Conservation (phyloP, 257 asterid genomes). For the Anisodus acutangulus region DNA sequence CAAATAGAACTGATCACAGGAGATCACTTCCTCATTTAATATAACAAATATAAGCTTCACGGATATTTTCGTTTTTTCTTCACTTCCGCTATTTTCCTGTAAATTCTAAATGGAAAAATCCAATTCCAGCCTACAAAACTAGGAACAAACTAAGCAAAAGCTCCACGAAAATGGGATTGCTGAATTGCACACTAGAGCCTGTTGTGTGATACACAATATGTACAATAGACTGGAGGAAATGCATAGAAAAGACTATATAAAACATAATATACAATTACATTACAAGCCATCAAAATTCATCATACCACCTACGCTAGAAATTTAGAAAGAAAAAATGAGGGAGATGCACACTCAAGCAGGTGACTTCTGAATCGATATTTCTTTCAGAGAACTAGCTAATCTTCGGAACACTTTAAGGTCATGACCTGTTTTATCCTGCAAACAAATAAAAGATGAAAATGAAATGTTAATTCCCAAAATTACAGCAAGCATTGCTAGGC, state of each 20-base stretch:
- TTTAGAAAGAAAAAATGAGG: background rate
- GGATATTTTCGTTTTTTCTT: no score
- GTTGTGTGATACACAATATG: background rate
- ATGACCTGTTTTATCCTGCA: constrained; percentile 85
- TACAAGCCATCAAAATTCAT: background rate
- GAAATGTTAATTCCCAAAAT: background rate
- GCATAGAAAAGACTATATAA: background rate
- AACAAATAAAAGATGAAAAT: background rate
- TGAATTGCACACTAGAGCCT: background rate
- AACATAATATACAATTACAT: constrained; percentile 17
- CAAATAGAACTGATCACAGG: no score
- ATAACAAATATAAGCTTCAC: no score
- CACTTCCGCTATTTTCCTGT: no score
- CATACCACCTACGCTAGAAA: background rate
- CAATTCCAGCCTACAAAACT: background rate
- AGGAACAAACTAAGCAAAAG: background rate
- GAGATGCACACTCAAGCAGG: constrained; percentile 35
- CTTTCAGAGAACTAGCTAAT: constrained; percentile 71
- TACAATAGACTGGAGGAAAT: background rate
- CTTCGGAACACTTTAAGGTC: constrained; percentile 69
- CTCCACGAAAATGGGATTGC: background rate
- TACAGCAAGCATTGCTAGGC: background rate
- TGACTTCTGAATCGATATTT: constrained; percentile 63
- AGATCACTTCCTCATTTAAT: no score
- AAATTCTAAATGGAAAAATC: no score